Evolutionary conservation across 163 green algal genomes (phyloP), one percentile per base, ranked within the genome.

Genomic region (Scenedesmus sp.): DNA sequence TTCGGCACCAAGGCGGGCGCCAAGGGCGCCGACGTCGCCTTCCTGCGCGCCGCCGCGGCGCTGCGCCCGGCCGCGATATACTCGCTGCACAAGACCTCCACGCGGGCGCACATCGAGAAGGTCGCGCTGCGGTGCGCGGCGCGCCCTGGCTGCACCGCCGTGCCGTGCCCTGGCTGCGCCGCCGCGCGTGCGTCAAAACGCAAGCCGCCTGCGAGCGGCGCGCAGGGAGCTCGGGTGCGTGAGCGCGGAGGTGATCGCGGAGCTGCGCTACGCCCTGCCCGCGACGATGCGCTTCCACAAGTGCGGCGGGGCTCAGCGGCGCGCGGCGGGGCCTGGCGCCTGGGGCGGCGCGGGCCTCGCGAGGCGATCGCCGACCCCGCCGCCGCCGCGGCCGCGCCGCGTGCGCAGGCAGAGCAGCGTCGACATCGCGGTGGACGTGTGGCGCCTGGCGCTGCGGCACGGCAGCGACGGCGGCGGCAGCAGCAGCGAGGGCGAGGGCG

Each of bases 11-110:
- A 91, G 2, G 45, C 58, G 5, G n/a, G n/a, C n/a, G n/a, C n/a
- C n/a, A 95, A 97, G 79, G 94, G 94, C 3, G 93, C 91, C 2
- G 95, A 99, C 84, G 87, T 96, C 77, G 87, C 90, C 20, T 99
- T 99, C 57, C 81, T 99, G 57, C n/a, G 80, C 10, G 85, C 86
- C 26, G 94, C 92, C 4, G 91, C 91, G 50, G 18, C 60, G 36
- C 62, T 92, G 17, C 24, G 39, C 33, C 75, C 63, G 10, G 45
- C 36, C 4, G 67, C 89, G 13, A 72, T 98, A 17, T 98, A 98
- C 82, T 97, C 91, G 0, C 85, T 98, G 58, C 93, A 99, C 87
- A 98, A 99, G 84, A 83, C 62, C 47, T 94, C 85, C 44, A 97
- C 92, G 1, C 80, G 94, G 1, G 70, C 75, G 1, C 88, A 94